Evolutionary conservation across 371 early-diverging fungal species (phyloP).

Genomic region (Mucor lusitanicus): DNA sequence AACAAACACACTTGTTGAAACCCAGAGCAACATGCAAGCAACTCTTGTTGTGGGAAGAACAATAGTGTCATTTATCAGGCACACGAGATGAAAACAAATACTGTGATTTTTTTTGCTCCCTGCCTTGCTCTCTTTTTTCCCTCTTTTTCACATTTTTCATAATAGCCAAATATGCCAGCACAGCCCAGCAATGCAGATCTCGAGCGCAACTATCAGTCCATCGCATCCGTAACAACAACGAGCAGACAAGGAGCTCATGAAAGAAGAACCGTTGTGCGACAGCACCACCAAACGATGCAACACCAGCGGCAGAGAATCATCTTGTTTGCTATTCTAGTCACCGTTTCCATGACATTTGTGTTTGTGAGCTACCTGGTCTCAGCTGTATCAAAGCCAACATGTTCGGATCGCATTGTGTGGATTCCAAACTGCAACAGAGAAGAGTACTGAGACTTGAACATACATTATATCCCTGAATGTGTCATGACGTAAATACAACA

Average conservation of each 20-base stretch:
- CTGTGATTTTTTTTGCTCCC: not conserved
- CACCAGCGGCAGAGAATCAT: slow-evolving; percentile 7
- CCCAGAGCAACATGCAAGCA: not conserved
- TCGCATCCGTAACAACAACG: not conserved
- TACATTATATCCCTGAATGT: not conserved
- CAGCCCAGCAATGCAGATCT: not conserved
- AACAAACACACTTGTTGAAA: not conserved
- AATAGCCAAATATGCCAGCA: not conserved
- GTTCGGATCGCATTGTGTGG: slow-evolving; percentile 18
- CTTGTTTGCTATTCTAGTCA: slow-evolving; percentile 10
- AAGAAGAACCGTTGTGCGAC: not conserved
- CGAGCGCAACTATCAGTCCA: slow-evolving; percentile 4
- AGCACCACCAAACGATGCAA: not conserved
- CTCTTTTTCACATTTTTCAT: not conserved
- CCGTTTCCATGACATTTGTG: slow-evolving; percentile 17
- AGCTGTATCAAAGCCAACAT: slow-evolving; percentile 12
- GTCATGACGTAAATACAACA: not conserved
- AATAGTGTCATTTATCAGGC: not conserved
- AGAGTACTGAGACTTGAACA: slow-evolving; percentile 5
- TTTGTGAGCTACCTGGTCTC: slow-evolving; percentile 16
- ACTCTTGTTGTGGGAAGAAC: not conserved
- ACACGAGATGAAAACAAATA: not conserved
- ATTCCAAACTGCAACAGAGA: slow-evolving; percentile 20
- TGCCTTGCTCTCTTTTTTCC: not conserved
- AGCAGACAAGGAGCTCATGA: not conserved